These are phyloP conservation scores for Asclepias syriaca DNA, from an alignment of 257 asterid genomes.

Conservation along the genomic window DNA sequence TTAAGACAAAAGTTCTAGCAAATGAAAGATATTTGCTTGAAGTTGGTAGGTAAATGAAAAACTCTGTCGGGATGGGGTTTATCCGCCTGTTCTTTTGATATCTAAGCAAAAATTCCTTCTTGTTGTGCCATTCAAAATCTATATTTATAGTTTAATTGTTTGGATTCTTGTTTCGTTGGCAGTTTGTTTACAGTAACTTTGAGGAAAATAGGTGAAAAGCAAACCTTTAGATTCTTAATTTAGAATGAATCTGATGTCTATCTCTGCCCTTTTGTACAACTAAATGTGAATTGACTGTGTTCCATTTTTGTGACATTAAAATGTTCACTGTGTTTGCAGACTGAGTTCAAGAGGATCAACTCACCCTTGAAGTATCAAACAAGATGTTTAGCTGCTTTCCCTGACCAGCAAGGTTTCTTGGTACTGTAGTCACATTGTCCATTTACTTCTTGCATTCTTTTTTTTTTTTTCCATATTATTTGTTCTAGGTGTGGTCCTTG, in stretches of 20 bases:
- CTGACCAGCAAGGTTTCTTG: slow-evolving; percentile 95
- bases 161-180: background rate
- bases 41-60: background rate
- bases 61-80: background rate
- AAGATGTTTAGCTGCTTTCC: slow-evolving; percentile 94
- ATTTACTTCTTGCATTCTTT: background rate
- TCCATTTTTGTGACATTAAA: background rate
- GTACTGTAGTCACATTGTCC: slow-evolving; percentile 38
- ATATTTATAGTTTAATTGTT: background rate
- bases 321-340: slow-evolving; percentile 29
- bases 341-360: slow-evolving; percentile 77
- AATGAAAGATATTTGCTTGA: background rate
- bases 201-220: background rate
- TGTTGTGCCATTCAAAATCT: background rate
- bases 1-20: background rate
- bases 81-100: background rate
- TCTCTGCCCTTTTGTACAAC: background rate
- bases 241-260: background rate
- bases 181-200: background rate
- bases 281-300: background rate
- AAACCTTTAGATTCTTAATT: background rate
- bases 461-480: background rate
- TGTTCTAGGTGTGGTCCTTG: too few relatives aligned
- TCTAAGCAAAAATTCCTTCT: background rate
- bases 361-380: slow-evolving; percentile 97